A percentile compares a stretch with the other conserved stretches of the same genome.
Conservation (phyloP, 345 rosid genomes). For the Citrus inodora region DNA sequence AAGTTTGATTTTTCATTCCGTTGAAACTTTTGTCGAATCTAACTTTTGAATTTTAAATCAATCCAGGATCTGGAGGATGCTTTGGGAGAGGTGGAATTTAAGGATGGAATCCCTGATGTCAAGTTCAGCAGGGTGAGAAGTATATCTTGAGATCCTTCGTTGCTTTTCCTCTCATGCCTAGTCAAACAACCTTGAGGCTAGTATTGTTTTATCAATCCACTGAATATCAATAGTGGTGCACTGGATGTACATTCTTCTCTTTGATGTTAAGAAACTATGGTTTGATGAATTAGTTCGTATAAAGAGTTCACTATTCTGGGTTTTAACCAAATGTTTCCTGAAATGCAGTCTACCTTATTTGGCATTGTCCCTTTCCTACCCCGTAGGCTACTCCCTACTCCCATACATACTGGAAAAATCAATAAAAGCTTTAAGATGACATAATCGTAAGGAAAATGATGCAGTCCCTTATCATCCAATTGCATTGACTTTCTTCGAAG, state of each 20-base stretch:
- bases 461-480: neutral
- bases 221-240: neutral
- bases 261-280: neutral
- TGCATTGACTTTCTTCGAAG: neutral
- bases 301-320: neutral
- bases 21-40: slow-evolving; percentile 8
- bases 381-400: neutral
- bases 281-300: neutral
- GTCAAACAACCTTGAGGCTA: slow-evolving; percentile 4
- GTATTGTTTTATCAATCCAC: neutral
- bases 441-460: neutral
- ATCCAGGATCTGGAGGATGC: slow-evolving; percentile 85
- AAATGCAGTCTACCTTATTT: neutral
- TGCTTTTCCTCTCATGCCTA: neutral
- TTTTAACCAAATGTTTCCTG: neutral
- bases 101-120: slow-evolving; percentile 85
- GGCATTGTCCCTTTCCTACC: neutral
- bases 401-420: neutral
- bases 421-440: neutral
- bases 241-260: neutral
- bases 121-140: slow-evolving; percentile 87
- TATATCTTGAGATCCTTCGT: neutral
- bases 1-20: slow-evolving; percentile 6
- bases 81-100: slow-evolving; percentile 76
- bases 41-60: slow-evolving; percentile 15